A percentile compares a stretch with the other conserved stretches of the same genome.
Conservation (phyloP, 305 asterid genomes). For the Solanum hybrid region DNA sequence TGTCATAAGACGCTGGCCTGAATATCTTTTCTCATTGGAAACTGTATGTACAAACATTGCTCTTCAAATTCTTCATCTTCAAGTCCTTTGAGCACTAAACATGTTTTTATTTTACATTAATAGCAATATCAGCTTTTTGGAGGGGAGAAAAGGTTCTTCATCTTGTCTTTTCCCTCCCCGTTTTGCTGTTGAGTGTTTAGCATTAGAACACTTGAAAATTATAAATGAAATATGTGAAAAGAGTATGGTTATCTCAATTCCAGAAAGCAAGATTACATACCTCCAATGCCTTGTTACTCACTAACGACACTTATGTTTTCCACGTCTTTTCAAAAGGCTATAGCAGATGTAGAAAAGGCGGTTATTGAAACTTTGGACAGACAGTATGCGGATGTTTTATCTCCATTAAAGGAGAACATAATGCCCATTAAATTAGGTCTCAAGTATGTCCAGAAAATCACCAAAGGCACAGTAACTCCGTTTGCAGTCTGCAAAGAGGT, state of each 20-base stretch:
- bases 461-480: slow-evolving; percentile 50
- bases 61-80: not conserved
- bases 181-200: not conserved
- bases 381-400: slow-evolving; percentile 64
- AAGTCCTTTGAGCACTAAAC: not conserved
- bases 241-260: not conserved
- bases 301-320: not conserved
- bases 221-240: not conserved
- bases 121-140: not conserved
- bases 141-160: not conserved
- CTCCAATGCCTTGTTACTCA: not conserved
- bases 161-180: not conserved
- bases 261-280: not conserved
- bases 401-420: slow-evolving; percentile 71
- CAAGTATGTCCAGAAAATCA: slow-evolving; percentile 73
- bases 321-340: slow-evolving; percentile 34
- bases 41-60: slow-evolving; percentile 32
- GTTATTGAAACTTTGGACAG: slow-evolving; percentile 78
- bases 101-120: not conserved
- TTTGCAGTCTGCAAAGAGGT: slow-evolving; percentile 64
- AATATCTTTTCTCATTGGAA: slow-evolving; percentile 67
- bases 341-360: slow-evolving; percentile 86
- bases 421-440: slow-evolving; percentile 79
- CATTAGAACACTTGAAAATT: not conserved
- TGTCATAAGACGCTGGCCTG: slow-evolving; percentile 89